A percentile compares a stretch with the other conserved stretches of the same genome.
These are phyloP conservation scores for Phytophthora fragariae DNA, from an alignment of 352 stramenopile species.

Conservation along the genomic window DNA sequence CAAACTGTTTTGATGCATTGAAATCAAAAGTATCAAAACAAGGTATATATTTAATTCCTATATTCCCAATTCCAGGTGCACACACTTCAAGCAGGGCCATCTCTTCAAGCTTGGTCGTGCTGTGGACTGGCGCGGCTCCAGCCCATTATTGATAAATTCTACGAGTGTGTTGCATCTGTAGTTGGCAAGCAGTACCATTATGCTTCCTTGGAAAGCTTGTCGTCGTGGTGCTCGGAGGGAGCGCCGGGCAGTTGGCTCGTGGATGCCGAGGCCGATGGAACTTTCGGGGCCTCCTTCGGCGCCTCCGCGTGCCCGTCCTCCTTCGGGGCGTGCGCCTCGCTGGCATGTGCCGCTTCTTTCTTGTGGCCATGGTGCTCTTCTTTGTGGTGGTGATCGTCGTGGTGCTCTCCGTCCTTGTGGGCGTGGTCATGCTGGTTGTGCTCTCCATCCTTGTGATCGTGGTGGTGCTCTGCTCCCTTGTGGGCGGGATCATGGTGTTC, in stretches of 20 bases:
- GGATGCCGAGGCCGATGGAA: constrained; percentile 18
- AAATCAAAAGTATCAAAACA: constrained; percentile 7
- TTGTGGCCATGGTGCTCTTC: constrained; percentile 7
- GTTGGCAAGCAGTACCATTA: constrained; percentile 7
- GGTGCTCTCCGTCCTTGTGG: neutral
- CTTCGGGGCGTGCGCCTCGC: constrained; percentile 20
- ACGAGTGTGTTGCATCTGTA: constrained; percentile 12
- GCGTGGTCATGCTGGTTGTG: neutral
- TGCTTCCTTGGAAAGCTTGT: constrained; percentile 29
- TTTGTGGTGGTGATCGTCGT: neutral
- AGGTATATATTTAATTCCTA: constrained; percentile 7
- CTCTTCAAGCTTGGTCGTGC: constrained; percentile 19
- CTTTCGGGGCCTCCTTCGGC: constrained; percentile 23
- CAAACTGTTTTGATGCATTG: constrained; percentile 29
- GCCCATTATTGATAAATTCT: constrained; percentile 16
- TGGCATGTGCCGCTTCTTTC: neutral
- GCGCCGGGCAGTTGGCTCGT: constrained; percentile 22
- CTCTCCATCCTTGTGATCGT: constrained; percentile 7
- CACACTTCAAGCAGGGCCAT: constrained; percentile 3
- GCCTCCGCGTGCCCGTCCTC: constrained; percentile 28
- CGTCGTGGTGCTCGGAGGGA: constrained; percentile 22
- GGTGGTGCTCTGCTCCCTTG: constrained; percentile 10
- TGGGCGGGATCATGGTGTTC: constrained; percentile 4
- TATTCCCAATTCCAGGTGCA: constrained; percentile 4
- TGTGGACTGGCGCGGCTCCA: neutral